A percentile compares a stretch with the other conserved stretches of the same genome.
Evolutionary conservation across 1,284 basidiomycete species (phyloP).

Genomic region (Mycena sp.): DNA sequence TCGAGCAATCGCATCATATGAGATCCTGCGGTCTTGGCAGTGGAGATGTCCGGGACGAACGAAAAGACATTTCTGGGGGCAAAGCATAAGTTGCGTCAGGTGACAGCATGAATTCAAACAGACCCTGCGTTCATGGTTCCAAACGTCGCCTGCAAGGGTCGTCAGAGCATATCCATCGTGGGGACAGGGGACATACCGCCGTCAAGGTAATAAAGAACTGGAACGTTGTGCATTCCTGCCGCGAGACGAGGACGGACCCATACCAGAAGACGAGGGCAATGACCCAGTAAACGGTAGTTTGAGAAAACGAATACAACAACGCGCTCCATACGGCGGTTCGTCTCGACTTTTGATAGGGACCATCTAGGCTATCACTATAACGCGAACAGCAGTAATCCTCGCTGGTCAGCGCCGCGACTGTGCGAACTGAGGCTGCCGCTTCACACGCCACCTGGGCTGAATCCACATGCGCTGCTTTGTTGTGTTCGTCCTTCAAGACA

Average conservation of each 20-base stretch:
- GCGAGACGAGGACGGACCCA: constrained; percentile 76
- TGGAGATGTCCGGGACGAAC: constrained; percentile 93
- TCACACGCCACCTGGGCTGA: constrained; percentile 94
- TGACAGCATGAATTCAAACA: constrained; percentile 3
- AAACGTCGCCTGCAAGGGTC: constrained; percentile 24
- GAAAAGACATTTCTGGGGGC: constrained; percentile 84
- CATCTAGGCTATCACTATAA: constrained; percentile 80
- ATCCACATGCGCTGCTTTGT: constrained; percentile 84
- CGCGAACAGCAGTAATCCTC: constrained; percentile 80
- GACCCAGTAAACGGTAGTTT: constrained; percentile 82
- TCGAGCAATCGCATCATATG: constrained; percentile 86
- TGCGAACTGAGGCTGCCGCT: constrained; percentile 90
- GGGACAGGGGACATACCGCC: constrained; percentile 48
- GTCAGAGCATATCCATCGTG: no score
- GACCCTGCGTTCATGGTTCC: constrained; percentile 26
- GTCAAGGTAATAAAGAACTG: constrained; percentile 89
- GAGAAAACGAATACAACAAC: constrained; percentile 81
- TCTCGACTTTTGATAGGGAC: constrained; percentile 73
- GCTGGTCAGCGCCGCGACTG: constrained; percentile 90
- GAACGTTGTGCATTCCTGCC: constrained; percentile 65
- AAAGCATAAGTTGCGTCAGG: constrained; percentile 28
- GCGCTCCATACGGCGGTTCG: constrained; percentile 77
- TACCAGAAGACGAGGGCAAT: constrained; percentile 92
- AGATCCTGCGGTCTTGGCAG: constrained; percentile 82
- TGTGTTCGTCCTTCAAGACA: constrained; percentile 87